Conservation (phyloP, 2,329 filamentous ascomycete genomes). For the Paraphoma sp. region DNA sequence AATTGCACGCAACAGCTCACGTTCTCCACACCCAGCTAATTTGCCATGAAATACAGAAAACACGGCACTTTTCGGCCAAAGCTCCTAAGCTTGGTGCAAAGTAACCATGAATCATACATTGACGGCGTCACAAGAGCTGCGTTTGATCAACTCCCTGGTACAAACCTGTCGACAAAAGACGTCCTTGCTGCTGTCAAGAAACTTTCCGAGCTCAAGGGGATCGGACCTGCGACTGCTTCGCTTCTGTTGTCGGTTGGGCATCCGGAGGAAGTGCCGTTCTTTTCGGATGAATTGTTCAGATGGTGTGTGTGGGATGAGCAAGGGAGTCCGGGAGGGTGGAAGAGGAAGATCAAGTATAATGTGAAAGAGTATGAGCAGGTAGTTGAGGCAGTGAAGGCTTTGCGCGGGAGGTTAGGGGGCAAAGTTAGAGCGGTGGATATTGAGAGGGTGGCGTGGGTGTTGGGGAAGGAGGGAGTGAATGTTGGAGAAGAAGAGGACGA, state of each 20-base stretch:
- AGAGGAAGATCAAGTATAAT: conserved; percentile 70
- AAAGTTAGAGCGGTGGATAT: conserved; percentile 62
- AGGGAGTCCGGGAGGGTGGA: conserved; percentile 55
- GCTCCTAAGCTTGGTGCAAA: conserved; percentile 57
- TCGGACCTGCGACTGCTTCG: conserved; percentile 81
- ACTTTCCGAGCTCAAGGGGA: conserved; percentile 70
- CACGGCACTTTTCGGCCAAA: conserved; percentile 60
- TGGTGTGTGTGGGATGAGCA: conserved; percentile 68
- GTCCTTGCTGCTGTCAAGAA: conserved; percentile 52
- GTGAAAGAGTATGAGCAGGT: conserved; percentile 71
- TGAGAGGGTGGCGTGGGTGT: conserved; percentile 74
- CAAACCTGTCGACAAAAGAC: conserved; percentile 18
- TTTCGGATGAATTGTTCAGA: conserved; percentile 79
- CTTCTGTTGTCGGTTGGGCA: conserved; percentile 72
- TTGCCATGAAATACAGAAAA: conserved; percentile 40
- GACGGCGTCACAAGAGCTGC: conserved; percentile 60
- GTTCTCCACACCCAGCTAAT: too few species aligned
- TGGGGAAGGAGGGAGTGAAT: conserved; percentile 57
- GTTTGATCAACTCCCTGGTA: conserved; percentile 42
- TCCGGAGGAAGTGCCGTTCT: conserved; percentile 70
- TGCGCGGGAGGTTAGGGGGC: conserved; percentile 30
- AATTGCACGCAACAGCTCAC: neutral
- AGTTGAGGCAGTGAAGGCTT: conserved; percentile 41
- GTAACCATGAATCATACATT: conserved; percentile 63
- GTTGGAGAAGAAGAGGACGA: conserved; percentile 8